These are phyloP conservation scores for Wickerhamomyces strasburgensis DNA, from an alignment of 805 yeast genomes.

Conservation along the genomic window DNA sequence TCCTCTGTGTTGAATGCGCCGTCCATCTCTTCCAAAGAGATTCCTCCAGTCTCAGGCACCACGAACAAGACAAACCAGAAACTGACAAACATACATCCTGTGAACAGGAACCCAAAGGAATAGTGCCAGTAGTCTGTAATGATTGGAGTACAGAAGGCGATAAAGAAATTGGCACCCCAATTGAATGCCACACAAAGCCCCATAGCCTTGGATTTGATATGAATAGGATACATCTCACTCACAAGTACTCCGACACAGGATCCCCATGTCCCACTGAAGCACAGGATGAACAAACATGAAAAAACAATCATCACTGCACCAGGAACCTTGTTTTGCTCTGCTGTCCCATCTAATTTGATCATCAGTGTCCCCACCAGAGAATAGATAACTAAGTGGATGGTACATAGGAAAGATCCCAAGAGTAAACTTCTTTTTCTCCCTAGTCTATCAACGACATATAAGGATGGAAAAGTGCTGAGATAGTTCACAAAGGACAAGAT, in stretches of 20 bases:
- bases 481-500: conserved; percentile 51
- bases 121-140: conserved; percentile 53
- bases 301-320: conserved; percentile 52
- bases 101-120: conserved; percentile 52
- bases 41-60: conserved; percentile 77
- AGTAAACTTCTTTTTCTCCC: conserved; percentile 40
- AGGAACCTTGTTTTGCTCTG: conserved; percentile 29
- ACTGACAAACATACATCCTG: conserved; percentile 42
- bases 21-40: conserved; percentile 76
- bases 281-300: conserved; percentile 46
- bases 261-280: conserved; percentile 56
- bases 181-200: conserved; percentile 56
- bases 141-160: conserved; percentile 60
- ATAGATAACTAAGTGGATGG: conserved; percentile 49
- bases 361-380: conserved; percentile 38
- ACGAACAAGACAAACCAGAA: conserved; percentile 47
- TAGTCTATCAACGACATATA: conserved; percentile 43
- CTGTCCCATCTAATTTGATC: conserved; percentile 28
- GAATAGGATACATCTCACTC: conserved; percentile 46
- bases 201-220: conserved; percentile 53
- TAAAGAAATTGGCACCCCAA: conserved; percentile 46
- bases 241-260: conserved; percentile 45
- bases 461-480: conserved; percentile 43
- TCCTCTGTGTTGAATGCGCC: conserved; percentile 43
- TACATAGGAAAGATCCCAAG: conserved; percentile 42